A percentile compares a stretch with the other conserved stretches of the same genome.
These are phyloP conservation scores for Phanerochaete carnosa DNA, from an alignment of 768 basidiomycete species.

Conservation along the genomic window DNA sequence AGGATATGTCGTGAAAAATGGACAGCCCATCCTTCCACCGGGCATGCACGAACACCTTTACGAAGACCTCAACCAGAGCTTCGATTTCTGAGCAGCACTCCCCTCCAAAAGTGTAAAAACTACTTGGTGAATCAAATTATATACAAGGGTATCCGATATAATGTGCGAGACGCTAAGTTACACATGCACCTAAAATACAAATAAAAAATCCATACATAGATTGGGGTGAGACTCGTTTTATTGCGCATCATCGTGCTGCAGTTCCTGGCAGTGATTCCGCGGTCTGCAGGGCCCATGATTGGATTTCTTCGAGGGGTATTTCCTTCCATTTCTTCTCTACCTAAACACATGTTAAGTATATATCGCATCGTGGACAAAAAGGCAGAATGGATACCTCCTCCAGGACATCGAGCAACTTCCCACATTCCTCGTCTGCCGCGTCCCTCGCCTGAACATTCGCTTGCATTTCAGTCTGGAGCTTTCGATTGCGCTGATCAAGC, in stretches of 20 bases:
- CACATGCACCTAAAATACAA: neutral
- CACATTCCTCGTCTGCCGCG: slow-evolving; percentile 42
- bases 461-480: slow-evolving; percentile 46
- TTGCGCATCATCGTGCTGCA: neutral
- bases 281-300: slow-evolving; percentile 35
- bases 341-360: slow-evolving; percentile 27
- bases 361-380: neutral
- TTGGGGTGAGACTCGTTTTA: neutral
- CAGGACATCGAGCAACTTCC: slow-evolving; percentile 48
- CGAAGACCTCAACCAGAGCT: slow-evolving; percentile 82
- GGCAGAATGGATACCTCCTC: slow-evolving; percentile 40
- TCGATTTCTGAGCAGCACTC: slow-evolving; percentile 60
- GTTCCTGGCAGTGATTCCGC: slow-evolving; percentile 57
- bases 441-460: slow-evolving; percentile 43
- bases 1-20: slow-evolving; percentile 48
- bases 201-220: neutral
- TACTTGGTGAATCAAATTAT: neutral
- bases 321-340: slow-evolving; percentile 48
- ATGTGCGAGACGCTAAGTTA: neutral
- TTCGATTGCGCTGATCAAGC: slow-evolving; percentile 56
- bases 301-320: slow-evolving; percentile 62
- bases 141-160: neutral
- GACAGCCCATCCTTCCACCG: slow-evolving; percentile 74
- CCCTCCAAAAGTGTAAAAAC: neutral
- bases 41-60: slow-evolving; percentile 88